Base-by-base conservation (phyloP, 2,329 filamentous ascomycete species). In the Cryphonectria nitschkei region DNA sequence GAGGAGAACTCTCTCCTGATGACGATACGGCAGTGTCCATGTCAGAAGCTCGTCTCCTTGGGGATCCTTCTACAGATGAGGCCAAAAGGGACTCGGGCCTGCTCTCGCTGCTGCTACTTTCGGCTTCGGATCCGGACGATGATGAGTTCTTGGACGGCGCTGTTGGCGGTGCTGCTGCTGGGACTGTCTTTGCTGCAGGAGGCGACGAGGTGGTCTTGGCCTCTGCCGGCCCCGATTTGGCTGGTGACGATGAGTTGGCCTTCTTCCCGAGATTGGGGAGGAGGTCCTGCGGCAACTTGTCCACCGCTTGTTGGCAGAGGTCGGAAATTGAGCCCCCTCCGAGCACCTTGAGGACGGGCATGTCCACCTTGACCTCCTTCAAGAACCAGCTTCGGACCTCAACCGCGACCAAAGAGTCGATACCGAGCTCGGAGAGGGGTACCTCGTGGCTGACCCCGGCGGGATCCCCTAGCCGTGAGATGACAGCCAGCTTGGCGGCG, bases 311-410 rank as follows among this genome's bases (percentile, higher is more conserved):
- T 22, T 13, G 3, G 54, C 50, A 60, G 2, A 67, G 66, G 29
- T 60, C 41, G 19, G 14, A n/a, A 22, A 71, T 14, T 9, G 61
- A 52, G 4, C 26, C 50, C 5, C 37, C 63, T 0, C 76, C 75
- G 22, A 85, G 73, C 29, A 86, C 77, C 69, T 82, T 82, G 6
- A 85, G 74, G 0, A 85, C 80, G 0, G 83, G 80, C 1, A 86
- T 77, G 64, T 84, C 80, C 1, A 81, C 75, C 0, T 79, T 69
- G 0, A 85, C 46, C 43, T 81, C 76, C 68, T 83, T 84, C 29
- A 81, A 56, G 70, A 85, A 84, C 84, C 84, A 87, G 7, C 79
- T 77, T 1, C 83, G 80, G 6, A 81, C 81, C 80, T 74, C 71
- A 16, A 76, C 74, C 3, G 76, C 73, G 3, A 78, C 64, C 13